phyloP scores from a whole-genome alignment of 768 basidiomycete species.

The Lactarius vividus region DNA sequence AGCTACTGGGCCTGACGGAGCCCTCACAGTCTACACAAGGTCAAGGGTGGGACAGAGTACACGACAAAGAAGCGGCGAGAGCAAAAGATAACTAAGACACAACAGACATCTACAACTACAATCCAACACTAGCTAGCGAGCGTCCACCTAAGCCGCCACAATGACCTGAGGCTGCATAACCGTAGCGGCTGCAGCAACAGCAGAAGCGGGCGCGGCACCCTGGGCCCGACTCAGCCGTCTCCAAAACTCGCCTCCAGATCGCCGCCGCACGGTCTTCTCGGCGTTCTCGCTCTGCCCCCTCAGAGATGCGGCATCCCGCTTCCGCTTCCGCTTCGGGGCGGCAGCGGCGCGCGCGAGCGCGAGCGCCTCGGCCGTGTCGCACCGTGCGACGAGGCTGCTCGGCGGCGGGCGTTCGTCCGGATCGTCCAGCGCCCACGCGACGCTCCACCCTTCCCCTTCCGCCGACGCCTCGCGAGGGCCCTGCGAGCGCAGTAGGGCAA shows the following conservation, averaged over 20 bases:
- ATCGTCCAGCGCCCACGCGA: conserved; percentile 80
- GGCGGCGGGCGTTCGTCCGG: conserved; percentile 83
- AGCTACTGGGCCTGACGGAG: no score
- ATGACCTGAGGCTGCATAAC: background rate
- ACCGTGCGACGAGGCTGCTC: conserved; percentile 80
- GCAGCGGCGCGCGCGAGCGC: conserved; percentile 53
- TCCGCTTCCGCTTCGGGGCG: background rate
- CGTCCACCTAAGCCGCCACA: background rate
- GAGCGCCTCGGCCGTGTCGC: conserved; percentile 79
- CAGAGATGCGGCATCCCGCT: background rate
- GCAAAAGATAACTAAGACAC: background rate
- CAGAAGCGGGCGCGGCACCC: background rate
- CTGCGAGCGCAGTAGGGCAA: conserved; percentile 37
- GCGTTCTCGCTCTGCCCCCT: background rate
- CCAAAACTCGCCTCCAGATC: background rate
- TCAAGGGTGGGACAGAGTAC: background rate
- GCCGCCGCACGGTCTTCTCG: background rate
- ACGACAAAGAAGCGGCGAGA: background rate
- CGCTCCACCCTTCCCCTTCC: conserved; percentile 57
- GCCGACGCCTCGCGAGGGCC: background rate
- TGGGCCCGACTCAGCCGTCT: background rate
- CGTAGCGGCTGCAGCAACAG: background rate
- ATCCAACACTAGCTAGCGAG: background rate
- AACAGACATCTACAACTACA: background rate
- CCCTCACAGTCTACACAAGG: no score